A percentile compares a stretch with the other conserved stretches of the same genome.
phyloP scores from a whole-genome alignment of 805 yeast genomes.

The Candida pseudofarinosa region DNA sequence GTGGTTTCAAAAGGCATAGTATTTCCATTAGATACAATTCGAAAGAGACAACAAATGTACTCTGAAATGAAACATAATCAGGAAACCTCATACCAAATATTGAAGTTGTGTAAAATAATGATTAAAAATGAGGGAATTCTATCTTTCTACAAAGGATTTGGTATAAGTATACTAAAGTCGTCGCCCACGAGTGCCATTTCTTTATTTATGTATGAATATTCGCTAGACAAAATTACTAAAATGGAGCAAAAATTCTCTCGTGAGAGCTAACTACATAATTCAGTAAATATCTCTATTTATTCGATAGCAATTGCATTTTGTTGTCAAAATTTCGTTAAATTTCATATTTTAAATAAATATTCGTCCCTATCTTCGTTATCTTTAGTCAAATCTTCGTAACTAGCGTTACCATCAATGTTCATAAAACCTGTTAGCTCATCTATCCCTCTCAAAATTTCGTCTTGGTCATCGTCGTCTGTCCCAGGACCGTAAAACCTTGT shows the following conservation, averaged over 20 bases:
- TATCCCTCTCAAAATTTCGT: background rate
- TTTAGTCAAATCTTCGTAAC: constrained; percentile 11
- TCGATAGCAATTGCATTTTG: too few species aligned
- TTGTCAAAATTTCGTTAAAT: too few species aligned
- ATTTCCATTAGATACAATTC: constrained; percentile 82
- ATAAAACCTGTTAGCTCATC: constrained; percentile 22
- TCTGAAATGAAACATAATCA: constrained; percentile 11
- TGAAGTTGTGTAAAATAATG: constrained; percentile 34
- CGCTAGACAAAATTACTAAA: constrained; percentile 11
- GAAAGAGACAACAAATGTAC: constrained; percentile 71
- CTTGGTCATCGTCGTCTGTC: constrained; percentile 18
- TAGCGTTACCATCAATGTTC: constrained; percentile 16
- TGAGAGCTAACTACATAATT: background rate
- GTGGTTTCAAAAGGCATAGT: constrained; percentile 64
- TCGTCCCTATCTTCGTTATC: constrained; percentile 14
- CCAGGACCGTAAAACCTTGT: constrained; percentile 24
- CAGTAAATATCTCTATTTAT: background rate
- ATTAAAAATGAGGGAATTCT: constrained; percentile 52
- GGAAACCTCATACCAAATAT: constrained; percentile 10
- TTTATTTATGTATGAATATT: constrained; percentile 58
- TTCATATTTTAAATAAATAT: constrained; percentile 24
- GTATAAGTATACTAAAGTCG: constrained; percentile 66
- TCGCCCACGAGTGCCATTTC: constrained; percentile 77
- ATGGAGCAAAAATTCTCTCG: background rate
- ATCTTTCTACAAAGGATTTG: constrained; percentile 74